Base-by-base conservation (phyloP, 2,329 filamentous ascomycete species). In the Fusarium zealandicum region DNA sequence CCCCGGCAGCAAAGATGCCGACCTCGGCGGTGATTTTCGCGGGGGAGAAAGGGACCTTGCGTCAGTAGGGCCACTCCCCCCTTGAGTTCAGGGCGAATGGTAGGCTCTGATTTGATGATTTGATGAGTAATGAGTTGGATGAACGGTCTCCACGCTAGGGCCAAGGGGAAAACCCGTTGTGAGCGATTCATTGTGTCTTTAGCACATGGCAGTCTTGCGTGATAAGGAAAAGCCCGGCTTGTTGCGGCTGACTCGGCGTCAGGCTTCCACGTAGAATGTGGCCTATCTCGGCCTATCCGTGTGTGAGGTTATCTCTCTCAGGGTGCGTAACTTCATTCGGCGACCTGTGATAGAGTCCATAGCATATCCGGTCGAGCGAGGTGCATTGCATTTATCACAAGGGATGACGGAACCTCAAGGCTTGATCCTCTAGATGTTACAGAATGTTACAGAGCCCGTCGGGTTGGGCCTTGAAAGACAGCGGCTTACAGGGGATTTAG, bases 1-100 rank as follows among this genome's bases (percentile, higher is more conserved):
- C 30, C 27, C 36, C 42, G 44, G 41, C 44, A 63, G 54, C 42
- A 54, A 46, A 41, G 32, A 41, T 62, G 64, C 65, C 65, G 65
- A 67, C 53, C 48, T 67, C 65, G 65, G 65, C 65, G 61, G 47
- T 20, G 46, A 31, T 59, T 59, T 53, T 62, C 48, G 50, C 56
- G 56, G 57, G 28, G 62, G 57, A 53, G 39, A 36, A 22, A 7
- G 7, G 20, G 7, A 22, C 43, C 28, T 61, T 55, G 48, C 62
- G 39, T 61, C 49, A 61, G 39, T 50, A 55, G 55, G 47, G 36
- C 49, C 47, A 45, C 57, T 56, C 22, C 31, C 47, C 46, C 46
- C 48, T 45, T 41, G 17, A 22, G 20, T 30, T 44, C 32, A 38
- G 51, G 27, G 31, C 33, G 14, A 39, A 53, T 12, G 14, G 35